Percentiles rank a stretch among this genome's conserved stretches.
Evolutionary conservation across 805 yeast genomes (phyloP).

Genomic region (Lipomyces sp.): DNA sequence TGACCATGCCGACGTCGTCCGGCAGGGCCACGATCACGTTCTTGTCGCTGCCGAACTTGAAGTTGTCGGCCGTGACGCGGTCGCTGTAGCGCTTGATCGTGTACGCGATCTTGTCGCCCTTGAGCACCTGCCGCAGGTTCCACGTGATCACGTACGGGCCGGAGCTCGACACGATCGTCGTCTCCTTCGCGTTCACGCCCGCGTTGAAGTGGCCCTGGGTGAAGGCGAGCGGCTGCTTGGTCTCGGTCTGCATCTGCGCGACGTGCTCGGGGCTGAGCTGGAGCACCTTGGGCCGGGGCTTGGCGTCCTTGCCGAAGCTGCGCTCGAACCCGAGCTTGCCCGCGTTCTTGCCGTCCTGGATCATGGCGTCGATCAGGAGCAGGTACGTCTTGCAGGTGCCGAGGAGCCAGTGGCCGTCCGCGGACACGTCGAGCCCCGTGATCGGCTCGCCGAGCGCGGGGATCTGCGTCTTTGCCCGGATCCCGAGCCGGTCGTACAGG

Average conservation of each 20-base stretch:
- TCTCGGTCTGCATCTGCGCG: conserved; percentile 54
- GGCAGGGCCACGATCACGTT: conserved; percentile 70
- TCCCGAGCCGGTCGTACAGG: conserved; percentile 68
- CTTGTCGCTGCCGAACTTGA: conserved; percentile 67
- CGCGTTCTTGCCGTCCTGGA: conserved; percentile 57
- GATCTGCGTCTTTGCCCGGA: conserved; percentile 69
- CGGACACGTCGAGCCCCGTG: conserved; percentile 63
- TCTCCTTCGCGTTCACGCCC: conserved; percentile 61
- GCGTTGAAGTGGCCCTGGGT: conserved; percentile 76
- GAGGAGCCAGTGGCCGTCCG: conserved; percentile 76
- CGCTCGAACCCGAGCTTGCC: conserved; percentile 62
- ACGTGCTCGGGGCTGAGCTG: conserved; percentile 69
- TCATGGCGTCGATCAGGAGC: conserved; percentile 62
- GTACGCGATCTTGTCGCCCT: conserved; percentile 55
- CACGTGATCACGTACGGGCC: conserved; percentile 84
- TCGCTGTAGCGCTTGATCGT: conserved; percentile 59
- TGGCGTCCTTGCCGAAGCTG: conserved; percentile 59
- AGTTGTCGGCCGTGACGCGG: conserved; percentile 68
- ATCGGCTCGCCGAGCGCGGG: conserved; percentile 82
- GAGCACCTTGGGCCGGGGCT: conserved; percentile 67
- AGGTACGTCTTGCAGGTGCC: conserved; percentile 76
- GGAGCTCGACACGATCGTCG: conserved; percentile 68
- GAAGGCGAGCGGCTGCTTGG: conserved; percentile 52
- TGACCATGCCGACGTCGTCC: conserved; percentile 68
- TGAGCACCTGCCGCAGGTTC: conserved; percentile 61